Percentiles rank a stretch among this genome's conserved stretches.
These are phyloP conservation scores for Saussurea involucrata DNA, from an alignment of 129 eudicot species.

Conservation along the genomic window DNA sequence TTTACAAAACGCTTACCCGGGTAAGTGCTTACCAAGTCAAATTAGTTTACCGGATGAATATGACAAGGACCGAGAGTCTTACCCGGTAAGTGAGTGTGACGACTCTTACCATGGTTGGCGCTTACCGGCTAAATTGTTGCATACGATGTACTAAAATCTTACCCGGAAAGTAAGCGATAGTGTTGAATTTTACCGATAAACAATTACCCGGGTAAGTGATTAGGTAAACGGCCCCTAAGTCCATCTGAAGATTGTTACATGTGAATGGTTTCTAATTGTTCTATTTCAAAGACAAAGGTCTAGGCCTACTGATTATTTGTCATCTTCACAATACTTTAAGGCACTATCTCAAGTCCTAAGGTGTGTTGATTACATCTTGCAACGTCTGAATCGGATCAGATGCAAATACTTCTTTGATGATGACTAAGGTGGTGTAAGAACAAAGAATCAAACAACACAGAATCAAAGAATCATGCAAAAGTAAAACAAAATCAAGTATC, in stretches of 20 bases:
- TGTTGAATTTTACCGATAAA: too few species aligned
- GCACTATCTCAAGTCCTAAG: not conserved
- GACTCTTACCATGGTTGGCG: too few species aligned
- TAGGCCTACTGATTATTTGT: not conserved
- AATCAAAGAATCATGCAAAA: not conserved
- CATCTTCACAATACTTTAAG: not conserved
- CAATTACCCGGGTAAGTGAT: too few species aligned
- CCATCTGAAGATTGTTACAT: not conserved
- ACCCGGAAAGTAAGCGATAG: too few species aligned
- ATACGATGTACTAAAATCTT: too few species aligned
- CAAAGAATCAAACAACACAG: not conserved
- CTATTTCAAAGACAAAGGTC: not conserved
- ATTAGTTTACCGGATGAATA: too few species aligned
- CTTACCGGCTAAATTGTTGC: too few species aligned
- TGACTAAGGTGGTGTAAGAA: not conserved
- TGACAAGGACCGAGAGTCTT: too few species aligned
- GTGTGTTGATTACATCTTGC: not conserved
- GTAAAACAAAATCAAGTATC: not conserved
- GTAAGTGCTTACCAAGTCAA: too few species aligned
- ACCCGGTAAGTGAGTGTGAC: too few species aligned
- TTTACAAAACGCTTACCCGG: too few species aligned
- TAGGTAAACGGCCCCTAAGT: too few species aligned
- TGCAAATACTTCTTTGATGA: not conserved
- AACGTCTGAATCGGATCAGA: not conserved
- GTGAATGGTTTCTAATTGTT: not conserved